These are phyloP conservation scores for Tympanopsis confertula DNA, from an alignment of 2,329 filamentous ascomycete species.

Conservation along the genomic window DNA sequence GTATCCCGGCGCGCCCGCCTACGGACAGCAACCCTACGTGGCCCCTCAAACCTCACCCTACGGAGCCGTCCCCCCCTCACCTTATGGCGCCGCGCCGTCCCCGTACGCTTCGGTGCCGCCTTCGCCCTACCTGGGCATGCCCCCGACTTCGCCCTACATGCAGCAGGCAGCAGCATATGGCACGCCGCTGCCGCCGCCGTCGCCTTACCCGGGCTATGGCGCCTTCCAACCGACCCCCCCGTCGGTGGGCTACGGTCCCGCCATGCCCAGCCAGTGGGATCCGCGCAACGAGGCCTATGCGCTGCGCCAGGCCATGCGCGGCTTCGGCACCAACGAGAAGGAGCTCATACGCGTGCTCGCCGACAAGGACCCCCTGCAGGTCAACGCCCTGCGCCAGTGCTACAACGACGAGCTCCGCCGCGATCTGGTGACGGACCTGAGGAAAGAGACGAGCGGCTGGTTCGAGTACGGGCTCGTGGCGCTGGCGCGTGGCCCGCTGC, in stretches of 20 bases:
- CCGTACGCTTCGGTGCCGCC: no score
- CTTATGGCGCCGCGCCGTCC: no score
- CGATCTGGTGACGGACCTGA: slow-evolving; percentile 17
- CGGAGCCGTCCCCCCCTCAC: no score
- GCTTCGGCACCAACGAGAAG: slow-evolving; percentile 19
- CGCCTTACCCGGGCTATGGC: background rate
- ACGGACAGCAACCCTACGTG: no score
- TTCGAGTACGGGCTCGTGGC: slow-evolving; percentile 17
- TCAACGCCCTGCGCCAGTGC: slow-evolving; percentile 17
- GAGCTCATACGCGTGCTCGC: slow-evolving; percentile 16
- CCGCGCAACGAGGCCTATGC: slow-evolving; percentile 15
- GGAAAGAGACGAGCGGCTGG: slow-evolving; percentile 17
- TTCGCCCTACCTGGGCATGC: no score
- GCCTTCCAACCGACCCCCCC: background rate
- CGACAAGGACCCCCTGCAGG: slow-evolving; percentile 12
- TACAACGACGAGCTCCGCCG: slow-evolving; percentile 21
- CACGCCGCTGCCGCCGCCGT: no score
- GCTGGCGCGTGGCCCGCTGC: slow-evolving; percentile 16
- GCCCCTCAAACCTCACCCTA: no score
- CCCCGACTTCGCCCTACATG: no score
- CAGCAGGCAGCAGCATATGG: no score
- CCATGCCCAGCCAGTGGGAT: slow-evolving; percentile 10
- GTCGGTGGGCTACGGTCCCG: slow-evolving; percentile 4
- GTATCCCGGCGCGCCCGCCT: no score
- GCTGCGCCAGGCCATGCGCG: slow-evolving; percentile 21